phyloP scores from a whole-genome alignment of 306 rosid genomes.

The Quercus alba region DNA sequence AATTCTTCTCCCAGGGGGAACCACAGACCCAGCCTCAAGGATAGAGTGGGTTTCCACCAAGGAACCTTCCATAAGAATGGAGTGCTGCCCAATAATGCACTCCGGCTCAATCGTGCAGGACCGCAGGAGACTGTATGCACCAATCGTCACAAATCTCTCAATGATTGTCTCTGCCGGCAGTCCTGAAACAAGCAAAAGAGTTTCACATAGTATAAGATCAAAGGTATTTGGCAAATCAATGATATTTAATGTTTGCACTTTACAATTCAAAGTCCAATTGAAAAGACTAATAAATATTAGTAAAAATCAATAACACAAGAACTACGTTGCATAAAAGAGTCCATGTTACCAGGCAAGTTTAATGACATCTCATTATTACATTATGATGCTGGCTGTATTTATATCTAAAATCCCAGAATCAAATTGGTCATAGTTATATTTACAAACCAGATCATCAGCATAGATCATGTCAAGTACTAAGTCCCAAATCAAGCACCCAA shows the following conservation, averaged over 20 bases:
- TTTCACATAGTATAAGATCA: conserved; percentile 7
- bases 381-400: neutral
- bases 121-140: conserved; percentile 89
- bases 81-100: conserved; percentile 95
- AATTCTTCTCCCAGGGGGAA: conserved; percentile 95
- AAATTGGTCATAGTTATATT: neutral
- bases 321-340: conserved; percentile 6
- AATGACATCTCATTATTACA: neutral
- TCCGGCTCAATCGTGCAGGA: conserved; percentile 98
- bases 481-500: neutral
- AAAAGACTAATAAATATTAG: neutral
- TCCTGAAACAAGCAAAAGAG: conserved; percentile 50
- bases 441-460: neutral
- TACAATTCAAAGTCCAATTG: neutral
- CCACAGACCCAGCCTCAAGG: conserved; percentile 97
- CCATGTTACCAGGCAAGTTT: neutral
- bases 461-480: neutral
- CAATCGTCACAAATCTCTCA: conserved; percentile 88
- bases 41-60: conserved; percentile 90
- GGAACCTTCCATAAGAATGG: conserved; percentile 98
- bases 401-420: neutral
- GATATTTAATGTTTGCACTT: neutral
- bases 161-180: conserved; percentile 87
- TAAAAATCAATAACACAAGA: neutral
- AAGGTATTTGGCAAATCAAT: conserved; percentile 11